phyloP scores from a whole-genome alignment of 495 filamentous ascomycete genomes.

The Aspergillus diversus region DNA sequence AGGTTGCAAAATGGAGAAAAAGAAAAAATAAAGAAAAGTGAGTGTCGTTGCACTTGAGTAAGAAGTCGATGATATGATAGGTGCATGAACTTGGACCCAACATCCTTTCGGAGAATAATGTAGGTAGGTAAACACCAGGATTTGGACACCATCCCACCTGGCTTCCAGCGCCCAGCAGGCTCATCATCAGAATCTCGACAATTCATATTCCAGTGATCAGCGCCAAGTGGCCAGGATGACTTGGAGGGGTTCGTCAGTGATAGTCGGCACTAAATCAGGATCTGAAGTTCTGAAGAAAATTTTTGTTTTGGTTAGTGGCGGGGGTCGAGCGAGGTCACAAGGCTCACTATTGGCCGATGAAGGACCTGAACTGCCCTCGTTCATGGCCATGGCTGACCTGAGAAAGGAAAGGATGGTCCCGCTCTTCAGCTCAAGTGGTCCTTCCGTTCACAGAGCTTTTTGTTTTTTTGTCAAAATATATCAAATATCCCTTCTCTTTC shows the following conservation, averaged over 20 bases:
- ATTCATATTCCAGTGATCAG: too few relatives aligned
- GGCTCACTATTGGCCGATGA: too few relatives aligned
- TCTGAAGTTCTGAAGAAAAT: not conserved
- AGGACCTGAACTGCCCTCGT: too few relatives aligned
- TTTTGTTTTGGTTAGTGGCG: not conserved
- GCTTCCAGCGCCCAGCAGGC: not conserved
- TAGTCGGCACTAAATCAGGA: not conserved
- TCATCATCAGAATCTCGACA: too few relatives aligned
- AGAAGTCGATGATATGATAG: too few relatives aligned
- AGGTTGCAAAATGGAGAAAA: not conserved
- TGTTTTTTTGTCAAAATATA: not conserved
- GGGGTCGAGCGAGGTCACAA: not conserved
- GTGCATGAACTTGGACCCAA: not conserved
- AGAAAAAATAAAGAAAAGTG: conserved; percentile 1
- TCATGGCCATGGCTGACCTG: not conserved
- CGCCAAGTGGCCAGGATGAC: not conserved
- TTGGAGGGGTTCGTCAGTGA: not conserved
- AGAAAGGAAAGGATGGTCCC: not conserved
- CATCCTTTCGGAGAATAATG: not conserved
- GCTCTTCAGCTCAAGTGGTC: not conserved
- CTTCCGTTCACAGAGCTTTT: not conserved
- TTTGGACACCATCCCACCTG: not conserved
- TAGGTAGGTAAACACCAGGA: not conserved
- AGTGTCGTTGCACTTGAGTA: too few relatives aligned
- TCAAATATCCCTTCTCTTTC: not conserved